phyloP scores from a whole-genome alignment of 2,329 filamentous ascomycete genomes.

The Sporothrix curviconia region DNA sequence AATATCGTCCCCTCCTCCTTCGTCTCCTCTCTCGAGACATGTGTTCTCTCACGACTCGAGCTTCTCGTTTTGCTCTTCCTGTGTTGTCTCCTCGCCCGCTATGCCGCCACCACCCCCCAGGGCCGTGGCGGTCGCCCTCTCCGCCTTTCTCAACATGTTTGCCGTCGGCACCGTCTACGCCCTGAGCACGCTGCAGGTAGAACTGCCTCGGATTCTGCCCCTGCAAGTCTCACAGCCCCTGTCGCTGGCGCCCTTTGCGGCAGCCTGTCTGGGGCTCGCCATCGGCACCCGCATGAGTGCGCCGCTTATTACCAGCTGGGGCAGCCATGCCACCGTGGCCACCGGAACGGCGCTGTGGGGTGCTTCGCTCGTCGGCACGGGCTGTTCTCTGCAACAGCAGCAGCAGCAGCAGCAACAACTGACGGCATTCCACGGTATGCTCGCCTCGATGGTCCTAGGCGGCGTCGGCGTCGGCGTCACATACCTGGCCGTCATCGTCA shows the following conservation, averaged over 20 bases:
- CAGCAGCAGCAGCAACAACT: not conserved
- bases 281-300: not conserved
- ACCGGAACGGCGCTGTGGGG: not conserved
- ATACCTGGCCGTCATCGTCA: conserved; percentile 1
- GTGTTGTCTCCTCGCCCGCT: too few species aligned
- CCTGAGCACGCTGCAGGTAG: not conserved
- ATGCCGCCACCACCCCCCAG: too few species aligned
- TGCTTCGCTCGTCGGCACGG: not conserved
- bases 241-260: not conserved
- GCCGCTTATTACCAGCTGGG: not conserved
- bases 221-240: not conserved
- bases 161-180: not conserved
- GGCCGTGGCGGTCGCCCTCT: too few species aligned
- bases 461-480: not conserved
- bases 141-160: not conserved
- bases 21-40: too few species aligned
- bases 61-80: too few species aligned
- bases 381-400: not conserved
- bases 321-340: not conserved
- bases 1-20: too few species aligned
- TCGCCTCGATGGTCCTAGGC: not conserved
- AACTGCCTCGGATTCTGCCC: not conserved
- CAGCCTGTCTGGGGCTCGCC: not conserved
- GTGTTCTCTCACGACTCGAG: too few species aligned
- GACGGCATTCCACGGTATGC: not conserved